Evolutionary conservation across 805 yeast species (phyloP).

Genomic region (Candida dendrica): DNA sequence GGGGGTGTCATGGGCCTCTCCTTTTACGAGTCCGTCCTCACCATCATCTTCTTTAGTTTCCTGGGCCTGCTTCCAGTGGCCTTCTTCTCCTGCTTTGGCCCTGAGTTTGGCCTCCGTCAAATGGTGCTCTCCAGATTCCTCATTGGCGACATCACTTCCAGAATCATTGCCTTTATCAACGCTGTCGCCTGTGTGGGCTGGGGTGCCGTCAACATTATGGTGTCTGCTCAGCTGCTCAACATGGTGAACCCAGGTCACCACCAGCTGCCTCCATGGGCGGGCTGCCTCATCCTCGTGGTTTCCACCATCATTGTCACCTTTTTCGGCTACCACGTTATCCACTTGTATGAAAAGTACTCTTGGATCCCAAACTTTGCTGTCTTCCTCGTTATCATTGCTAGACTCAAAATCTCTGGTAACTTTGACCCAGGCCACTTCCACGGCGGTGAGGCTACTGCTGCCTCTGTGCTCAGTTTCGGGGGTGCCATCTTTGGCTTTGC

Average conservation of each 20-base stretch:
- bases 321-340: constrained; percentile 81
- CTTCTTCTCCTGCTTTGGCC: constrained; percentile 75
- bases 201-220: constrained; percentile 90
- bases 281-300: constrained; percentile 64
- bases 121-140: constrained; percentile 75
- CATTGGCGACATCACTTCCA: constrained; percentile 67
- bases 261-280: constrained; percentile 83
- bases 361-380: constrained; percentile 79
- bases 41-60: constrained; percentile 64
- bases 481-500: constrained; percentile 82
- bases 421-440: constrained; percentile 47
- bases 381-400: constrained; percentile 72
- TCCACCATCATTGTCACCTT: constrained; percentile 68
- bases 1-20: constrained; percentile 57
- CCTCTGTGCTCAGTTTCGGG: constrained; percentile 72
- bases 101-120: constrained; percentile 80
- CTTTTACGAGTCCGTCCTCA: constrained; percentile 64
- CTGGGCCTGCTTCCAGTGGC: constrained; percentile 79
- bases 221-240: constrained; percentile 77
- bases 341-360: constrained; percentile 72
- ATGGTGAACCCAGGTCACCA: constrained; percentile 54
- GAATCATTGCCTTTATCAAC: constrained; percentile 72
- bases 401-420: constrained; percentile 60
- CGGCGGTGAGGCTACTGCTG: constrained; percentile 66
- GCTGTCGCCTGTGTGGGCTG: constrained; percentile 88